Evolutionary conservation across 2,329 filamentous ascomycete species (phyloP).

Genomic region (Fusarium mangiferae): DNA sequence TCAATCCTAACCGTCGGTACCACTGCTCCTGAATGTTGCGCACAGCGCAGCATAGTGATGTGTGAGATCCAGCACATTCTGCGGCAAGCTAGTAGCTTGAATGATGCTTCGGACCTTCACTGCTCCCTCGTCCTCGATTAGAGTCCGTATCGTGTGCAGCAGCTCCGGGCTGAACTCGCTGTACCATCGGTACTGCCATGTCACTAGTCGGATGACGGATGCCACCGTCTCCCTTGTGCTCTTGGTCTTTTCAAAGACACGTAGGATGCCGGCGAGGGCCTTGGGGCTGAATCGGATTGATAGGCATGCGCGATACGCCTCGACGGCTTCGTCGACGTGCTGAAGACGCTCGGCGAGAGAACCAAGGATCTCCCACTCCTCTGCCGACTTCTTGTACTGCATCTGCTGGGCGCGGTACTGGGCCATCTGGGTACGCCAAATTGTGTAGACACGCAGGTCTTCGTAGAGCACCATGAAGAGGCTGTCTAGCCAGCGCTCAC

Average conservation of each 20-base stretch:
- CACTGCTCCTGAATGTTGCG: constrained; percentile 93
- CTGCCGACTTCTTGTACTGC: constrained; percentile 95
- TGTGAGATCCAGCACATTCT: constrained; percentile 91
- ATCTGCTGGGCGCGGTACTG: constrained; percentile 94
- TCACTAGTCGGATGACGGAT: constrained; percentile 89
- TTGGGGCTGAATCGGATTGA: constrained; percentile 92
- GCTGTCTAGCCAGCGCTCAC: constrained; percentile 97
- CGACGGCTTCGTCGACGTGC: constrained; percentile 88
- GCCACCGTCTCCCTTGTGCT: constrained; percentile 84
- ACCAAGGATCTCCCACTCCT: constrained; percentile 98
- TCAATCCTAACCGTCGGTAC: constrained; percentile 76
- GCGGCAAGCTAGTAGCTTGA: constrained; percentile 92
- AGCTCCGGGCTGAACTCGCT: constrained; percentile 97
- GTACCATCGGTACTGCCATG: constrained; percentile 99
- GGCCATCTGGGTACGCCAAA: constrained; percentile 98
- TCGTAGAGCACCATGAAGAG: constrained; percentile 99
- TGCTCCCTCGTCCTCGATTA: constrained; percentile 97
- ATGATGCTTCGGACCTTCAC: constrained; percentile 98
- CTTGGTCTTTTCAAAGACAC: constrained; percentile 79
- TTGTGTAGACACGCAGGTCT: constrained; percentile 97
- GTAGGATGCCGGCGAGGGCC: constrained; percentile 85
- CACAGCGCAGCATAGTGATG: constrained; percentile 96
- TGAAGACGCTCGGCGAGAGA: constrained; percentile 92
- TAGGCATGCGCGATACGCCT: constrained; percentile 91
- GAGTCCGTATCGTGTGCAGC: constrained; percentile 84